Evolutionary conservation across 495 filamentous ascomycete genomes (phyloP), one percentile per base, ranked within the genome.

Genomic region (Daldinia grandis): DNA sequence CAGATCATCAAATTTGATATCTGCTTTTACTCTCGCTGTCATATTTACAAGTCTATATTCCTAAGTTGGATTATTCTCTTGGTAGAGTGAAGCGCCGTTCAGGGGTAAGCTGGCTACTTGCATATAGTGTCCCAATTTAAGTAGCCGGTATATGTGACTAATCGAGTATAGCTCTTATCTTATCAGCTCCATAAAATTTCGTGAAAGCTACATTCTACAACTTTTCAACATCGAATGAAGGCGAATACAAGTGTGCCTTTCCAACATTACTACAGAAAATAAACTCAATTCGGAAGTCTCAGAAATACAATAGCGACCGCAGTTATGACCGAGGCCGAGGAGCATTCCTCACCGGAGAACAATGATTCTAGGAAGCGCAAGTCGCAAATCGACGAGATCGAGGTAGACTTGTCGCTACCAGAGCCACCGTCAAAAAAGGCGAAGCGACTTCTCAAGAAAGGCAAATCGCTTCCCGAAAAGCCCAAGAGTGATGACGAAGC

Each of bases 341-440:
- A 17, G 28, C 53, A 35, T 28, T 40, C 58, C 44, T 38, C 47
- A 15, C 44, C 49, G 27, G 37, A 9, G n/a, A 40, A 17, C 25
- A 17, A 30, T 24, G 57, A 70, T 5, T 66, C 84, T 62, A 82
- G 83, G 40, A 93, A 93, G 78, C 94, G 94, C 82, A 92, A 93
- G 74, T 89, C 92, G 71, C 81, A 87, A 53, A 78, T 85, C 57
- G 82, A 86, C 42, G 92, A 97, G 73, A 88, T 99, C 74, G 92
- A 96, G 80, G 92, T 99, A 69, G 93, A 99, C 79, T 80, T 98
- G 65, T 84, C 81, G 64, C 88, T 91, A 50, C 94, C 95, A 5
- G 93, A 98, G 76, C 95, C 95, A 12, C 91, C 92, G 5, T 98
- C 96, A 44, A 98, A 98, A 79, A 97, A 95, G 80, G 90, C 90